A percentile compares a stretch with the other conserved stretches of the same genome.
Conservation (phyloP, 2,329 filamentous ascomycete species). For the Penicillium janthinellum region DNA sequence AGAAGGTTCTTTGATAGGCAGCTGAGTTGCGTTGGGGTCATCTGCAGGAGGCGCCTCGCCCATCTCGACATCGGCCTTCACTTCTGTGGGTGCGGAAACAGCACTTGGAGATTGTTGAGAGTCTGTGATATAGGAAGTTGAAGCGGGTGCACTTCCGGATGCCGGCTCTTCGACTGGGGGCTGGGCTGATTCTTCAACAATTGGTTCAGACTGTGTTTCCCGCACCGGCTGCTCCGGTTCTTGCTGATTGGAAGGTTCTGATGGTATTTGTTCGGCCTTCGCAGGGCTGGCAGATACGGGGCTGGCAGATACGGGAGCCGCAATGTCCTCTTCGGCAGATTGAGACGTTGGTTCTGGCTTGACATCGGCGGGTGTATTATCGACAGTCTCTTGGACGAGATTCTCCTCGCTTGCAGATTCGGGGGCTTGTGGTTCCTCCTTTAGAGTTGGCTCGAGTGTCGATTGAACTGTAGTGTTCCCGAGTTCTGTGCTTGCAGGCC, state of each 20-base stretch:
- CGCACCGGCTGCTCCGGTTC: background rate
- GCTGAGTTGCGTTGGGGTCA: background rate
- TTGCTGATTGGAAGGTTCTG: background rate
- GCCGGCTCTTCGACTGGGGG: background rate
- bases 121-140: background rate
- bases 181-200: background rate
- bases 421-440: slow-evolving; percentile 8
- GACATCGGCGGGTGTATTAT: slow-evolving; percentile 4
- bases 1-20: slow-evolving; percentile 1
- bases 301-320: background rate
- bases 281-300: slow-evolving; percentile 2
- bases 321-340: background rate
- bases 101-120: background rate
- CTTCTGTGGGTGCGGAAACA: background rate
- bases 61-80: slow-evolving; percentile 15
- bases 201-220: background rate
- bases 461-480: slow-evolving; percentile 1
- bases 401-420: slow-evolving; percentile 1
- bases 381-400: background rate
- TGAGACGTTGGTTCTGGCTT: slow-evolving; percentile 4
- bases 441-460: slow-evolving; percentile 1
- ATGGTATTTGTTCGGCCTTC: background rate
- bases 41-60: slow-evolving; percentile 1
- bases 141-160: background rate
- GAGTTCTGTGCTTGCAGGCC: background rate